Conservation (phyloP, 805 yeast species). For the Ogataea methylovora region DNA sequence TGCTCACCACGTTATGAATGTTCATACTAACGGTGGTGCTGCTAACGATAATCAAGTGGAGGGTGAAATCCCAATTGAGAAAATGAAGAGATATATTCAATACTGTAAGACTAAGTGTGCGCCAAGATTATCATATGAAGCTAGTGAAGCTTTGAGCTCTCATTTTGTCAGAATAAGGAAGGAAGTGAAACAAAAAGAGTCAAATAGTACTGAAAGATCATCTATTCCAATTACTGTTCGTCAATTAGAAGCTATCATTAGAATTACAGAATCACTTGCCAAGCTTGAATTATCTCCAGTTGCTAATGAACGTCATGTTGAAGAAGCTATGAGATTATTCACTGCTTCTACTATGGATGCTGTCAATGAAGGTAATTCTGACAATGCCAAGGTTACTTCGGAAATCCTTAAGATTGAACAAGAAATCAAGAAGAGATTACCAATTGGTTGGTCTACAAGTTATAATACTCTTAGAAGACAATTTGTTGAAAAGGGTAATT, state of each 20-base stretch:
- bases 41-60: slow-evolving; percentile 41
- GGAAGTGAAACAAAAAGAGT: slow-evolving; percentile 73
- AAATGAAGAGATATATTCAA: slow-evolving; percentile 87
- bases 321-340: slow-evolving; percentile 89
- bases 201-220: slow-evolving; percentile 78
- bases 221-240: slow-evolving; percentile 96
- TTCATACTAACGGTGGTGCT: slow-evolving; percentile 72
- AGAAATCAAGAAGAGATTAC: slow-evolving; percentile 82
- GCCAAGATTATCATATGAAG: slow-evolving; percentile 82
- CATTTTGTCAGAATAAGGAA: slow-evolving; percentile 89
- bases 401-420: slow-evolving; percentile 77
- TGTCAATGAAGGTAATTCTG: slow-evolving; percentile 39
- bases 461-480: slow-evolving; percentile 78
- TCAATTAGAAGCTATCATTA: slow-evolving; percentile 94
- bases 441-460: slow-evolving; percentile 94
- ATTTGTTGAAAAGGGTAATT: slow-evolving; percentile 56
- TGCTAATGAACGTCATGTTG: slow-evolving; percentile 85
- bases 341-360: slow-evolving; percentile 98
- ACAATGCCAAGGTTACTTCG: slow-evolving; percentile 48
- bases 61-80: slow-evolving; percentile 84
- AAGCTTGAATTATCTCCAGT: slow-evolving; percentile 76
- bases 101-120: slow-evolving; percentile 90
- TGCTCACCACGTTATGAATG: slow-evolving; percentile 91
- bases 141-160: slow-evolving; percentile 82
- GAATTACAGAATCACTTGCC: slow-evolving; percentile 92